Evolutionary conservation across 108 stramenopile species (phyloP).

Genomic region (Nitzschia putrida): DNA sequence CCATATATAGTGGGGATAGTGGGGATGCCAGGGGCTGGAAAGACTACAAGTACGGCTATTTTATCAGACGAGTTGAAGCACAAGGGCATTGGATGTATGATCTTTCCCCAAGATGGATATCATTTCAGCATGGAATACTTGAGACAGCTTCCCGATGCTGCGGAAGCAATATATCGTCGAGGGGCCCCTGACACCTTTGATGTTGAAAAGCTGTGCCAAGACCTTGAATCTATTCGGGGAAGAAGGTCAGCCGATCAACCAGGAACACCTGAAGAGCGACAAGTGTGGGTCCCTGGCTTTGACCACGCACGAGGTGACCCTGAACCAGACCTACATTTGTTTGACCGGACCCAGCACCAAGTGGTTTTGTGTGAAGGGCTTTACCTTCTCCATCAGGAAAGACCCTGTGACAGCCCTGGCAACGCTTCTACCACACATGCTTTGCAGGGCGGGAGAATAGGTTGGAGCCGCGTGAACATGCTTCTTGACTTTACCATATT

Average conservation of each 20-base stretch:
- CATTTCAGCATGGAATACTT: constrained; percentile 40
- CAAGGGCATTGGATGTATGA: constrained; percentile 9
- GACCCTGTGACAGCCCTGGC: neutral
- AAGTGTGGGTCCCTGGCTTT: constrained; percentile 42
- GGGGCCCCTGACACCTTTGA: constrained; percentile 55
- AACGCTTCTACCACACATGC: too few relatives aligned
- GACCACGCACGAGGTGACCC: constrained; percentile 63
- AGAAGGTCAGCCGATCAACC: constrained; percentile 3
- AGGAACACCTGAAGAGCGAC: constrained; percentile 8
- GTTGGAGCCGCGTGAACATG: constrained; percentile 40
- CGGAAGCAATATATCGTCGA: constrained; percentile 54
- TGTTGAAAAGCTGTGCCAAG: constrained; percentile 2
- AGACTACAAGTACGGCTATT: constrained; percentile 15
- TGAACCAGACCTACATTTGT: constrained; percentile 36
- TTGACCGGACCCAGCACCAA: constrained; percentile 35
- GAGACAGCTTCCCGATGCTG: constrained; percentile 29
- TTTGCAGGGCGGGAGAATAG: neutral
- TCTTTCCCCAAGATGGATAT: constrained; percentile 53
- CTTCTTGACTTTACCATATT: constrained; percentile 47
- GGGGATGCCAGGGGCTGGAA: constrained; percentile 43
- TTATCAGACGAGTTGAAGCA: constrained; percentile 12
- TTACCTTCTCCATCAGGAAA: constrained; percentile 51
- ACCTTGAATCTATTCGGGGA: constrained; percentile 31
- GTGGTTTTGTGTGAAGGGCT: constrained; percentile 57
- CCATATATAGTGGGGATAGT: constrained; percentile 48